Percentiles rank a stretch among this genome's conserved stretches.
These are phyloP conservation scores for Phanerodontia chrysosporium DNA, from an alignment of 768 basidiomycete genomes.

Conservation along the genomic window DNA sequence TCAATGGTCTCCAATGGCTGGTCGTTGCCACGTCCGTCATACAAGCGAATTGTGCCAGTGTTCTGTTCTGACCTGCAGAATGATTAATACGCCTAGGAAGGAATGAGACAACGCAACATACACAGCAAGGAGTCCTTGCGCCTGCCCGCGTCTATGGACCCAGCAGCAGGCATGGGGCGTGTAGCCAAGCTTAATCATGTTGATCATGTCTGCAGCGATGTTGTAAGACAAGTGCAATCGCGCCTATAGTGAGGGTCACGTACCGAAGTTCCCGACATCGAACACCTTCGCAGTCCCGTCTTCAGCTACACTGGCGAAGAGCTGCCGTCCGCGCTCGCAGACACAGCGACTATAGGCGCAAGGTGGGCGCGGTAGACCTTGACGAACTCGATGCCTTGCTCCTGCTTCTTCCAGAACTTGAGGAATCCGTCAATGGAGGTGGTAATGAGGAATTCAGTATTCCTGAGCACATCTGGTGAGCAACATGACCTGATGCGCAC, in stretches of 20 bases:
- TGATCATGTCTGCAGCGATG: constrained; percentile 83
- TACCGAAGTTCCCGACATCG: constrained; percentile 97
- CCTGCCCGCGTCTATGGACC: constrained; percentile 88
- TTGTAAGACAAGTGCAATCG: too few species aligned
- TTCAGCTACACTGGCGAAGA: constrained; percentile 89
- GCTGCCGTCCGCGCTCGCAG: constrained; percentile 88
- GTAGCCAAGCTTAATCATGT: constrained; percentile 88
- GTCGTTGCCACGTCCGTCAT: constrained; percentile 87
- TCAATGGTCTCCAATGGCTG: constrained; percentile 72
- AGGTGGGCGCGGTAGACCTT: constrained; percentile 96
- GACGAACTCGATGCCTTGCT: constrained; percentile 92
- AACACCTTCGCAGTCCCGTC: constrained; percentile 94
- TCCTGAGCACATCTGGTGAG: constrained; percentile 44
- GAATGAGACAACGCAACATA: constrained; percentile 33
- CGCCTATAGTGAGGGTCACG: constrained; percentile 26
- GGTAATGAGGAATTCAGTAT: constrained; percentile 82
- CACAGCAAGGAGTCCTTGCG: constrained; percentile 86
- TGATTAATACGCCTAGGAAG: constrained; percentile 16
- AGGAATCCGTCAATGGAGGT: constrained; percentile 93
- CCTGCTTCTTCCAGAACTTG: constrained; percentile 99
- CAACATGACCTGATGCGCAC: background rate
- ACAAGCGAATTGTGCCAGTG: constrained; percentile 76
- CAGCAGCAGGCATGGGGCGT: constrained; percentile 89
- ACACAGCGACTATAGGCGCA: constrained; percentile 70
- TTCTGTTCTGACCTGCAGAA: constrained; percentile 67